Evolutionary conservation across 495 filamentous ascomycete genomes (phyloP).

Genomic region (Jackrogersella multiformis): DNA sequence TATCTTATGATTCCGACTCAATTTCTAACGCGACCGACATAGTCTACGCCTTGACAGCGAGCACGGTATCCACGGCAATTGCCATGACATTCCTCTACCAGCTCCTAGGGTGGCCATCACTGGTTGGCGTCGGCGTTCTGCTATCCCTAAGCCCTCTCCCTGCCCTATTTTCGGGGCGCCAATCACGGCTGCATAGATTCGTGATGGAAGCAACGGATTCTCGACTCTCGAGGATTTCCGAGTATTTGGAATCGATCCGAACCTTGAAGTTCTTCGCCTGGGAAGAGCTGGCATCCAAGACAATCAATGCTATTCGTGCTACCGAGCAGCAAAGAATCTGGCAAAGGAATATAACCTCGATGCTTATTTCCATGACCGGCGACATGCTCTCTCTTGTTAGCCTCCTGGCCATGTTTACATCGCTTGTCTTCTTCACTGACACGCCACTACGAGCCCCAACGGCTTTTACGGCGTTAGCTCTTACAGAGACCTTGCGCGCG

Average conservation of each 20-base stretch:
- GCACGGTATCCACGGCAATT: constrained; percentile 39
- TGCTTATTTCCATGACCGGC: constrained; percentile 81
- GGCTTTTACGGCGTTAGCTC: constrained; percentile 83
- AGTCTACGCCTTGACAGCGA: constrained; percentile 38
- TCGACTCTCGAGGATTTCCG: constrained; percentile 46
- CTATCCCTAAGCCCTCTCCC: constrained; percentile 44
- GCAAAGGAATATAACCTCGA: constrained; percentile 78
- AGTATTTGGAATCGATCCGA: constrained; percentile 47
- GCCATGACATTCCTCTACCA: constrained; percentile 47
- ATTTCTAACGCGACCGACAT: constrained; percentile 47
- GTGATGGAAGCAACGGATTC: constrained; percentile 48
- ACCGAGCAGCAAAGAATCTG: constrained; percentile 74
- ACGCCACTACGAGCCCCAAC: constrained; percentile 79
- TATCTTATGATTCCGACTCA: constrained; percentile 50
- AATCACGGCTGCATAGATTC: constrained; percentile 44
- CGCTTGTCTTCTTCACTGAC: constrained; percentile 80
- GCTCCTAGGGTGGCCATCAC: constrained; percentile 48
- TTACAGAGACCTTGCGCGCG: constrained; percentile 81
- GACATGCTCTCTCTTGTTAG: constrained; percentile 83
- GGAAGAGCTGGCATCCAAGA: constrained; percentile 53
- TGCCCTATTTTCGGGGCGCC: constrained; percentile 41
- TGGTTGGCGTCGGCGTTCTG: constrained; percentile 45
- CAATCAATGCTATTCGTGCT: constrained; percentile 75
- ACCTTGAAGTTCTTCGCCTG: constrained; percentile 51
- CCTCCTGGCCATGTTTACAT: constrained; percentile 80